Evolutionary conservation across 1,284 basidiomycete species (phyloP), one percentile per base, ranked within the genome.

Genomic region (Mrakiaceae sp.): DNA sequence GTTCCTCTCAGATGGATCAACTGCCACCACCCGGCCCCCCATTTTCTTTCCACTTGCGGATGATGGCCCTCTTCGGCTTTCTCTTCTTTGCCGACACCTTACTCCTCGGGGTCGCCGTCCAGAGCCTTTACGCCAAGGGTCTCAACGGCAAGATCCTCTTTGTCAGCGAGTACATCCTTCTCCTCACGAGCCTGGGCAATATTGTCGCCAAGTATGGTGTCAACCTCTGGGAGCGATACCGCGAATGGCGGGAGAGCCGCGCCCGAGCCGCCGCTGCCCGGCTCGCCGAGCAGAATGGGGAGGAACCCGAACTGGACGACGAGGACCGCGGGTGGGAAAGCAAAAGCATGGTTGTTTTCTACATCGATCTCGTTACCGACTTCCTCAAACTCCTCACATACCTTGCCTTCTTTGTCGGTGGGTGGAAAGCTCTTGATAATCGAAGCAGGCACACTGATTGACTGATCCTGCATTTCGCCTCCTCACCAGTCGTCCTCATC

Each of bases 331-430:
- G 87, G 58, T 98, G 95, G 96, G 94, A 98, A 75, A 87, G 89
- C 72, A 98, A 98, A 81, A 94, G 90, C 78, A 95, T 97, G 85
- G 95, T 87, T 79, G 80, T 91, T 12, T 96, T 97, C 78, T 97
- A 96, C 73, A 85, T 98, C 68, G 95, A 98, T 71, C 79, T 98
- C 54, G 40, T 3, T 6, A 9, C 73, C 93, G 95, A 98, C 76
- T 93, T 96, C 77, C 78, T 92, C 69, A 97, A 98, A 76, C 82
- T 98, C 66, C 80, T 87, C 58, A 96, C 89, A 0, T 98, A 98
- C 78, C 82, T 96, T 67, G 79, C 87, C 58, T 98, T 97, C 82
- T 95, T 96, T 81, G 82, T 85, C 68, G 27, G 27, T 27, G 27
- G 27, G 27, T 27, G 27, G 27, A 27, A 27, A 27, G 27, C 27